A percentile compares a stretch with the other conserved stretches of the same genome.
phyloP scores from a whole-genome alignment of 352 stramenopile genomes.

The Nothophytophthora sp. region DNA sequence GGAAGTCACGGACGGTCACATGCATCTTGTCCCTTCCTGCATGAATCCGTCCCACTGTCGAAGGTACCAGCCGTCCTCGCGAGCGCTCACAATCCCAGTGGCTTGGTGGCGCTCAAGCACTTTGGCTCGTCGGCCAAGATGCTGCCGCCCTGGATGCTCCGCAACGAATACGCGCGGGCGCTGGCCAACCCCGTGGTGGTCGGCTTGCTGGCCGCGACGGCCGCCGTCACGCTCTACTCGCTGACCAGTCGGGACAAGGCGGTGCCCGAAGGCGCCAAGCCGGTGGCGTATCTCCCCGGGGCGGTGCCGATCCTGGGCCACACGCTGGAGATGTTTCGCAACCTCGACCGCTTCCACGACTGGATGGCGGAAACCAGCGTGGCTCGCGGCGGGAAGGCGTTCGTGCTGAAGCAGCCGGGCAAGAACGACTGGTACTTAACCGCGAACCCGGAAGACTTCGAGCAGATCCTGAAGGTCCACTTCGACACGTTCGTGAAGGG shows the following conservation, averaged over 20 bases:
- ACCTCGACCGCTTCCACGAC: constrained; percentile 35
- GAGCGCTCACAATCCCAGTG: constrained; percentile 14
- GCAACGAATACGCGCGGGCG: too few species aligned
- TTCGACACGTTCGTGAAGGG: constrained; percentile 59
- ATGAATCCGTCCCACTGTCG: too few species aligned
- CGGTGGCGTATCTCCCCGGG: constrained; percentile 24
- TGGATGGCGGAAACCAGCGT: constrained; percentile 37
- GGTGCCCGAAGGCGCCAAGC: neutral
- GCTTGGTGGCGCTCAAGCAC: too few species aligned
- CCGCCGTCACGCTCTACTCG: constrained; percentile 6
- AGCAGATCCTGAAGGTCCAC: constrained; percentile 54
- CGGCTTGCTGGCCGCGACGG: constrained; percentile 21
- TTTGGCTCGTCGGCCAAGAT: constrained; percentile 25
- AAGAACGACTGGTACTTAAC: constrained; percentile 44
- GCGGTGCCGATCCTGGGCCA: constrained; percentile 30
- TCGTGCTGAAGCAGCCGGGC: constrained; percentile 38
- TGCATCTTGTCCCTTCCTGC: too few species aligned
- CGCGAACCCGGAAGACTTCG: constrained; percentile 37
- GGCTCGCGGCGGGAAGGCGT: constrained; percentile 23
- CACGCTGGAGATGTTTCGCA: constrained; percentile 27
- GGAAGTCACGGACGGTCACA: too few species aligned
- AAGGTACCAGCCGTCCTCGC: too few species aligned
- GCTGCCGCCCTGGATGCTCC: constrained; percentile 15
- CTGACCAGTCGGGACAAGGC: constrained; percentile 12
- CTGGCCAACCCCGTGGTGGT: constrained; percentile 22